Evolutionary conservation across 2,329 filamentous ascomycete genomes (phyloP).

Genomic region (Ophiocordyceps robertsii): DNA sequence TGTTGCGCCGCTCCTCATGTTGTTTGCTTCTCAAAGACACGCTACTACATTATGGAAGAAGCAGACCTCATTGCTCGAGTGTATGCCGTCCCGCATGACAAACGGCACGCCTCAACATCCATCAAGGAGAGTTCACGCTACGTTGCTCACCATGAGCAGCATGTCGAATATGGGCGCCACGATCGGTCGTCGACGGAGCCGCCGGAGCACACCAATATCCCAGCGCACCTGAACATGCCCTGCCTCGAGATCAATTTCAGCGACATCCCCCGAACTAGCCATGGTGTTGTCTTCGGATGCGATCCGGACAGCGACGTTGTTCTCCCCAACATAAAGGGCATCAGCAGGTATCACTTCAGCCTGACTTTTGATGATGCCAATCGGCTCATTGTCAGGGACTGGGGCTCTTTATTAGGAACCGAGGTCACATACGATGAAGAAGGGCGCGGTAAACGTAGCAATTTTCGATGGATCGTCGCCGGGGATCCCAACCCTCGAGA

Average conservation of each 20-base stretch:
- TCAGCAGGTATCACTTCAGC: constrained; percentile 6
- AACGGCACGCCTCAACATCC: neutral
- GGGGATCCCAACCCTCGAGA: constrained; percentile 4
- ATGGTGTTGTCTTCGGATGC: constrained; percentile 8
- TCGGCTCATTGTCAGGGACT: constrained; percentile 9
- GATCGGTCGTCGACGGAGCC: neutral
- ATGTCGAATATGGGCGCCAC: neutral
- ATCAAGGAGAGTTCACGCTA: neutral
- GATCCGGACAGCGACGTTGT: constrained; percentile 6
- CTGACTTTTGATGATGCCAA: constrained; percentile 9
- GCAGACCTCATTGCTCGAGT: constrained; percentile 4
- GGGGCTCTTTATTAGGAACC: constrained; percentile 8
- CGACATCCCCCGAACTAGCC: constrained; percentile 4
- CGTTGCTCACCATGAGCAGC: neutral
- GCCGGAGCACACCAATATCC: neutral
- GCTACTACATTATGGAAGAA: constrained; percentile 2
- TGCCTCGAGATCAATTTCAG: constrained; percentile 5
- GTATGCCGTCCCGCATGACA: neutral
- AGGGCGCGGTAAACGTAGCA: constrained; percentile 6
- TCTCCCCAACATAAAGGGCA: constrained; percentile 1
- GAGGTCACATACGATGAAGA: constrained; percentile 9
- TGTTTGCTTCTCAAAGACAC: no score
- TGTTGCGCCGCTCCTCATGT: no score
- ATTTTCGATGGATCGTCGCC: constrained; percentile 12
- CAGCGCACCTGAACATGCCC: neutral